Evolutionary conservation across 768 basidiomycete species (phyloP), one percentile per base, ranked within the genome.

Genomic region (Phanerochaete carnosa): DNA sequence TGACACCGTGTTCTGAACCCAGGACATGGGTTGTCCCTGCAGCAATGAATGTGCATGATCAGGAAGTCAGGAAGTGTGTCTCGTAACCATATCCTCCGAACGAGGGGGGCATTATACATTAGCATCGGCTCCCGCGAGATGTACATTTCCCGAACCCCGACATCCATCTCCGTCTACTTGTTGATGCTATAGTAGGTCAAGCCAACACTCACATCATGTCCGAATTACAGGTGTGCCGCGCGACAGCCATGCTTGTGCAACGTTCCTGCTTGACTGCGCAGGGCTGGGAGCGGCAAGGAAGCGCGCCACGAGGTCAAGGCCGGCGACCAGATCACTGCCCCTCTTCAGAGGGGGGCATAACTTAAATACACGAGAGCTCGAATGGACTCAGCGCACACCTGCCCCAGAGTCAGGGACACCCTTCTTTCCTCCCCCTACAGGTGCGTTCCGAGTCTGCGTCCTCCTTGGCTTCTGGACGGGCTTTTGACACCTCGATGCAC

Each of bases 311-410:
- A 66, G 88, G 87, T 76, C 87, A 90, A 85, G 88, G 86, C 79
- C 88, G 90, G 82, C 87, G 90, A 77, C 84, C 92, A 72, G 89
- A 91, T 82, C 89, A 88, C 73, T 78, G 79, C 72, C 80, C 88
- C 54, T 92, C 92, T 70, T 83, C 90, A 72, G 86, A 85, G 61
- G 89, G 88, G 69, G 72, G 65, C 13, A 32, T 68, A 72, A 69
- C 64, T 74, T 74, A 26, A 64, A 65, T 64, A 62, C 63, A 60
- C 43, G 45, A 55, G 19, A 37, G 12, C 26, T 58, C 52, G 6
- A 28, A 26, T 23, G 33, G 58, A 23, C 46, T 30, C 19, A 60
- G 59, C 23, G 32, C 53, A 26, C 49, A 59, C 49, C 33, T 47
- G 45, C 39, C 19, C 11, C 32, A 39, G 23, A 45, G 56, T 12